Percentiles rank a stretch among this genome's conserved stretches.
phyloP scores from a whole-genome alignment of 495 filamentous ascomycete species.

The Lepidopterella palustris region DNA sequence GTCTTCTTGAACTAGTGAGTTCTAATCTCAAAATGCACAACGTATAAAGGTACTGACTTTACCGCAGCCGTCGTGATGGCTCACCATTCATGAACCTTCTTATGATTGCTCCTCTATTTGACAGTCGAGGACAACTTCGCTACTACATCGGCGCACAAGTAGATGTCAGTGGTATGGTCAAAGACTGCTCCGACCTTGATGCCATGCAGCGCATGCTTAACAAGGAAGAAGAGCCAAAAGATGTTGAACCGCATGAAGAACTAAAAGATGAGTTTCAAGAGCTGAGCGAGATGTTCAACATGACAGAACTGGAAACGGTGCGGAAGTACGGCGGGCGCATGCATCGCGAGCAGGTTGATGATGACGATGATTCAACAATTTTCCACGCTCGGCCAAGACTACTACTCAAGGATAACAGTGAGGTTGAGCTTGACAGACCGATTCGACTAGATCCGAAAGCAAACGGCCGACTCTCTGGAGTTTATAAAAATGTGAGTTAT shows the following conservation, averaged over 20 bases:
- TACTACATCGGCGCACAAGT: slow-evolving; percentile 64
- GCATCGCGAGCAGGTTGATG: slow-evolving; percentile 47
- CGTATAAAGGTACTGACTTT: not conserved
- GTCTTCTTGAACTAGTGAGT: slow-evolving; percentile 61
- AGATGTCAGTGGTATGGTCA: slow-evolving; percentile 56
- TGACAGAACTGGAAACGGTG: slow-evolving; percentile 52
- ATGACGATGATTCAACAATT: slow-evolving; percentile 37
- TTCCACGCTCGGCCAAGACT: slow-evolving; percentile 36
- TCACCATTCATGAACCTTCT: slow-evolving; percentile 65
- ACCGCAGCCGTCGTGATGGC: slow-evolving; percentile 51
- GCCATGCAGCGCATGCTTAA: slow-evolving; percentile 44
- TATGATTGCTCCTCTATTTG: slow-evolving; percentile 57
- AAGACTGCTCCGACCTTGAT: slow-evolving; percentile 54
- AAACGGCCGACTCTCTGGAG: slow-evolving; percentile 35
- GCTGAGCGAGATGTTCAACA: slow-evolving; percentile 57
- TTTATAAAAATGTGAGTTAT: slow-evolving; percentile 40
- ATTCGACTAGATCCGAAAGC: slow-evolving; percentile 8
- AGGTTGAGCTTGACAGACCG: slow-evolving; percentile 24
- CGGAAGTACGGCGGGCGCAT: slow-evolving; percentile 49
- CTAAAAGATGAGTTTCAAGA: slow-evolving; percentile 49
- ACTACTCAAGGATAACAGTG: slow-evolving; percentile 29
- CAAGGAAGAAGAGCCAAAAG: slow-evolving; percentile 27
- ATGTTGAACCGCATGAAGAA: slow-evolving; percentile 20
- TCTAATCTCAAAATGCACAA: not conserved
- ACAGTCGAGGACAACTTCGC: slow-evolving; percentile 51